Base-by-base conservation (phyloP, 2,329 filamentous ascomycete species). In the Purpureocillium takamizusanense region DNA sequence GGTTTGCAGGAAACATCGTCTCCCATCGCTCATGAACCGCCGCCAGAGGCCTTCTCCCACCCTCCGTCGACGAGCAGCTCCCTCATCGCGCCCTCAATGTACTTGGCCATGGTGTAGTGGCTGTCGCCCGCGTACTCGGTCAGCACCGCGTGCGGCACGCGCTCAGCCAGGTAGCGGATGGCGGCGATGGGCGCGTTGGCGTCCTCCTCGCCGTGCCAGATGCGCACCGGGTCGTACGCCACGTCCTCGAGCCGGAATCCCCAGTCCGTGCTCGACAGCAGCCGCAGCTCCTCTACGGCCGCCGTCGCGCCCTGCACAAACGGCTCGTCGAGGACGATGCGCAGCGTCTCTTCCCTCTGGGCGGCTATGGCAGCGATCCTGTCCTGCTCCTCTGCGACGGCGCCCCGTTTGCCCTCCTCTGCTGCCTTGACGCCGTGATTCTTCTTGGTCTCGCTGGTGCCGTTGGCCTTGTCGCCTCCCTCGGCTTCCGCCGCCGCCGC, bases 91-190 rank as follows among this genome's bases (percentile, higher is more conserved):
- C 35, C 34, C 1, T 53, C 48, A 8, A 54, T 12, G 13, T 55
- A 43, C n/a, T 46, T 40, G 2, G 40, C 51, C 42, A 58, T 46
- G 3, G 51, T 55, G 31, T 53, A 59, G 34, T 63, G 60, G 4
- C 48, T 56, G 7, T 62, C 56, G 2, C 51, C 49, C 11, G 11
- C 6, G 30, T 54, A 60, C 42, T 63, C 61, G 2, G 46, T 44
- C 9, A 66, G 42, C 3, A 43, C 43, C 4, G 49, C 48, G 27
- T 63, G 48, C 3, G 57, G 60, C 23, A 68, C 35, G 11, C 48
- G 46, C 18, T 60, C 48, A 1, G 58, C 56, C 50, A 65, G 54
- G 36, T 58, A 62, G n/a, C 58, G 51, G 4, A 61, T 52, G 50
- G 56, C 53, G 15, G 39, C 40, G 9, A 60, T 49, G 2, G 59